phyloP scores from a whole-genome alignment of 2,329 filamentous ascomycete species.

The Plenodomus biglobosus region DNA sequence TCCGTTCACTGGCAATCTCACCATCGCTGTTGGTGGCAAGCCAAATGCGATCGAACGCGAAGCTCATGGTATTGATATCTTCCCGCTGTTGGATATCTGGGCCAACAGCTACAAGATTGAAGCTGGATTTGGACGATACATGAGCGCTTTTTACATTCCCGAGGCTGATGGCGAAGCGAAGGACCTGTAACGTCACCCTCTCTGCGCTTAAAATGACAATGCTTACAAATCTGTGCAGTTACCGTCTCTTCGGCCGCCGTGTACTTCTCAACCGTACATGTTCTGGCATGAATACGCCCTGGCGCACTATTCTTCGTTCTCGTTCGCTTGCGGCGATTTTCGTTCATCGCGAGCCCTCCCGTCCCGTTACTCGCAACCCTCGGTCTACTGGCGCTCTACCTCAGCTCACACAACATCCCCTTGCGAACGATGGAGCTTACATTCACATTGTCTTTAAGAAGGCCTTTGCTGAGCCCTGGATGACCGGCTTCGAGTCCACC shows the following conservation, averaged over 20 bases:
- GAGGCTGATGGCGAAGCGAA: conserved; percentile 35
- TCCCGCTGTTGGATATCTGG: conserved; percentile 30
- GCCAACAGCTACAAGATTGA: conserved; percentile 33
- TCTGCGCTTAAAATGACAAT: not conserved
- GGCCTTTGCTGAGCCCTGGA: conserved; percentile 25
- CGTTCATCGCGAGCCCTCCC: conserved; percentile 19
- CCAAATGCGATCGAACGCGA: conserved; percentile 12
- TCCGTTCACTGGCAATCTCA: conserved; percentile 30
- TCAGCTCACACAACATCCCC: not conserved
- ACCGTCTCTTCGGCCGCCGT: conserved; percentile 34
- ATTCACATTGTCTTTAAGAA: conserved; percentile 31
- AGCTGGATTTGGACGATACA: conserved; percentile 34
- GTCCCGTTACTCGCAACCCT: not conserved
- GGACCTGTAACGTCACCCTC: conserved; percentile 30
- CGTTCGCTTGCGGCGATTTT: conserved; percentile 22
- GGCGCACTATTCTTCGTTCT: conserved; percentile 26
- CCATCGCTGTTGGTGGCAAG: conserved; percentile 27
- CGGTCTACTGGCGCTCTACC: not conserved
- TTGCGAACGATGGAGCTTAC: conserved; percentile 8
- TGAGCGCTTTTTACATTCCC: conserved; percentile 13
- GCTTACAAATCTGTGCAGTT: conserved; percentile 15
- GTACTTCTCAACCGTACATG: conserved; percentile 24
- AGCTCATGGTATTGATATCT: conserved; percentile 21
- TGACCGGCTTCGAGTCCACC: conserved; percentile 13
- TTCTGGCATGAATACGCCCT: conserved; percentile 23